Conservation (phyloP, 2,329 filamentous ascomycete species). For the Tolypocladium nubicola region DNA sequence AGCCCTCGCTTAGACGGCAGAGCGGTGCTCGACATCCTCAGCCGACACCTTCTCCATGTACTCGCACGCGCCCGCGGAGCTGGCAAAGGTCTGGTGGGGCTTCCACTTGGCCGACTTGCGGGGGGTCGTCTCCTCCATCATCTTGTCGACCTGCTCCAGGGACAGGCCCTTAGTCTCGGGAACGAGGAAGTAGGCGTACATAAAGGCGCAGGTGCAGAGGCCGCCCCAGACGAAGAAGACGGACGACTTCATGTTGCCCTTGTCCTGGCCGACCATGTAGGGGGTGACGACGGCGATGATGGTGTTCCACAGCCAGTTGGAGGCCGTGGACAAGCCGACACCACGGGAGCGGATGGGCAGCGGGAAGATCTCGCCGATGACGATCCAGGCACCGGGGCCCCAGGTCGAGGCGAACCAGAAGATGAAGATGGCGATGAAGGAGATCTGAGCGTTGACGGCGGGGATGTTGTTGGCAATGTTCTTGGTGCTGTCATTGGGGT, state of each 20-base stretch:
- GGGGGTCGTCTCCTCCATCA: constrained; percentile 79
- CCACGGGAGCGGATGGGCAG: constrained; percentile 81
- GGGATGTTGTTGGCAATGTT: constrained; percentile 40
- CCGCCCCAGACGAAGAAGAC: constrained; percentile 70
- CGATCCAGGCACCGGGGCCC: constrained; percentile 72
- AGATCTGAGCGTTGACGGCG: constrained; percentile 61
- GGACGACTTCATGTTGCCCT: constrained; percentile 56
- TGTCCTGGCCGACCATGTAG: constrained; percentile 53
- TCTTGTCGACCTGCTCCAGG: constrained; percentile 72
- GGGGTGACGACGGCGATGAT: constrained; percentile 60
- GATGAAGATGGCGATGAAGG: constrained; percentile 87
- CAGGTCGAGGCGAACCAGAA: constrained; percentile 86
- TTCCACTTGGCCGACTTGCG: constrained; percentile 68
- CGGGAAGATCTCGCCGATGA: constrained; percentile 86
- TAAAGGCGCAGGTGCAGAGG: constrained; percentile 47
- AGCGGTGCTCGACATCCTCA: constrained; percentile 17
- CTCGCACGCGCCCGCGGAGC: constrained; percentile 21
- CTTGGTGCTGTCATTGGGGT: constrained; percentile 28
- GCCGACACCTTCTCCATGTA: constrained; percentile 19
- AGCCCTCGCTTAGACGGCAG: constrained; percentile 16
- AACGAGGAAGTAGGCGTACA: constrained; percentile 65
- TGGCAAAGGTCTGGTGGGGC: constrained; percentile 59
- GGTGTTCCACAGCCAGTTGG: constrained; percentile 89
- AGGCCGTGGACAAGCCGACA: constrained; percentile 76
- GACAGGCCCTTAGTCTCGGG: constrained; percentile 68